A percentile compares a stretch with the other conserved stretches of the same genome.
These are phyloP conservation scores for Combretum micranthum DNA, from an alignment of 345 rosid species.

Conservation along the genomic window DNA sequence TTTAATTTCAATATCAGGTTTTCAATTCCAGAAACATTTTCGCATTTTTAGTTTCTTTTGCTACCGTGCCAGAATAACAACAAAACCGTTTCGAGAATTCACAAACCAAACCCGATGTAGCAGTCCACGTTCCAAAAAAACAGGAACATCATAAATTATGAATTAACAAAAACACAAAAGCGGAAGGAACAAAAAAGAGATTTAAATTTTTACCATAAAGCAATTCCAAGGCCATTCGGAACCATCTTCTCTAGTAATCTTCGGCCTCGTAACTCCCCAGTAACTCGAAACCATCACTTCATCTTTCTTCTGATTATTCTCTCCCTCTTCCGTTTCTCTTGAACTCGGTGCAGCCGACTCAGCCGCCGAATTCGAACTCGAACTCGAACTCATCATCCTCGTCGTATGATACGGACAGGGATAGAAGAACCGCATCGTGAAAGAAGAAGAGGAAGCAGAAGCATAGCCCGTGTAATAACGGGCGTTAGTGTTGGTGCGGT, in stretches of 20 bases:
- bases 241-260: slow-evolving; percentile 50
- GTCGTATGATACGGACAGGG: not conserved
- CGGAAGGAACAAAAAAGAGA: not conserved
- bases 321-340: slow-evolving; percentile 13
- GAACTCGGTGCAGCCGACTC: slow-evolving; percentile 12
- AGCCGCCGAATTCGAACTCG: not conserved
- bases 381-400: slow-evolving; percentile 13
- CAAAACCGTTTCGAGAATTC: not conserved
- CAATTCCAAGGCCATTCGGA: slow-evolving; percentile 81
- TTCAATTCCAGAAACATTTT: too few relatives aligned
- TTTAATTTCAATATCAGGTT: too few relatives aligned
- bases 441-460: not conserved
- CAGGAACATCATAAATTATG: not conserved
- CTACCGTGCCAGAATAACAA: too few relatives aligned
- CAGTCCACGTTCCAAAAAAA: not conserved
- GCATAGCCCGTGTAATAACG: too few relatives aligned
- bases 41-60: too few relatives aligned
- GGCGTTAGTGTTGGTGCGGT: not conserved
- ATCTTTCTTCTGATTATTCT: slow-evolving; percentile 19
- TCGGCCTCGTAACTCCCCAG: slow-evolving; percentile 69
- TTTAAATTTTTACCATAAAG: slow-evolving; percentile 39
- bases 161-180: not conserved
- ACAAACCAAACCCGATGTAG: not conserved
- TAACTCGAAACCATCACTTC: slow-evolving; percentile 37
- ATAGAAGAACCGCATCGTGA: slow-evolving; percentile 1